Conservation (phyloP, 306 rosid genomes). For the Pterocarpus santalinus region DNA sequence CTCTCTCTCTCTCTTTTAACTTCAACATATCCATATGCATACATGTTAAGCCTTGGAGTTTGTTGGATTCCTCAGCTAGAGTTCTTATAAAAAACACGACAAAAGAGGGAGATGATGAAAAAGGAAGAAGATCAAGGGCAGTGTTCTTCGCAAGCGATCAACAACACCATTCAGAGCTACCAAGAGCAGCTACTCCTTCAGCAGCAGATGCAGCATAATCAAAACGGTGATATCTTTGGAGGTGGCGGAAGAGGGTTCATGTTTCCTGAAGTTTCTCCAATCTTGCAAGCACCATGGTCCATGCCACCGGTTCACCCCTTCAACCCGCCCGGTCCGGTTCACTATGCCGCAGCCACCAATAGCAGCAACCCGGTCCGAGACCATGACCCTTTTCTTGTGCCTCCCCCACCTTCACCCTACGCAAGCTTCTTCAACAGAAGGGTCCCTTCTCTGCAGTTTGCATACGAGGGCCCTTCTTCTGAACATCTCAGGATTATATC, state of each 20-base stretch:
- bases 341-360: neutral
- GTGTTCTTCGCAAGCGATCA: slow-evolving; percentile 64
- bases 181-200: slow-evolving; percentile 74
- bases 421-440: slow-evolving; percentile 67
- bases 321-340: slow-evolving; percentile 50
- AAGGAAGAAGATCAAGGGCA: slow-evolving; percentile 71
- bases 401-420: slow-evolving; percentile 63
- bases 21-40: neutral
- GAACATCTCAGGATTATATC: slow-evolving; percentile 81
- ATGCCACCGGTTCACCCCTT: slow-evolving; percentile 69
- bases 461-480: slow-evolving; percentile 73
- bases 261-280: slow-evolving; percentile 65
- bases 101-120: slow-evolving; percentile 57
- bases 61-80: neutral
- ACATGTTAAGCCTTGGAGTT: slow-evolving; percentile 21
- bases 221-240: slow-evolving; percentile 53
- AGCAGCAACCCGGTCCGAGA: slow-evolving; percentile 51
- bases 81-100: neutral
- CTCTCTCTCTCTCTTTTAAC: slow-evolving; percentile 17
- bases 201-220: slow-evolving; percentile 65
- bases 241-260: slow-evolving; percentile 57
- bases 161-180: slow-evolving; percentile 64
- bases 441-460: slow-evolving; percentile 75
- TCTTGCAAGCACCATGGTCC: slow-evolving; percentile 69
- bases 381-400: slow-evolving; percentile 62